Evolutionary conservation across 2,329 filamentous ascomycete species (phyloP).

Genomic region (Endocalyx cinctus): DNA sequence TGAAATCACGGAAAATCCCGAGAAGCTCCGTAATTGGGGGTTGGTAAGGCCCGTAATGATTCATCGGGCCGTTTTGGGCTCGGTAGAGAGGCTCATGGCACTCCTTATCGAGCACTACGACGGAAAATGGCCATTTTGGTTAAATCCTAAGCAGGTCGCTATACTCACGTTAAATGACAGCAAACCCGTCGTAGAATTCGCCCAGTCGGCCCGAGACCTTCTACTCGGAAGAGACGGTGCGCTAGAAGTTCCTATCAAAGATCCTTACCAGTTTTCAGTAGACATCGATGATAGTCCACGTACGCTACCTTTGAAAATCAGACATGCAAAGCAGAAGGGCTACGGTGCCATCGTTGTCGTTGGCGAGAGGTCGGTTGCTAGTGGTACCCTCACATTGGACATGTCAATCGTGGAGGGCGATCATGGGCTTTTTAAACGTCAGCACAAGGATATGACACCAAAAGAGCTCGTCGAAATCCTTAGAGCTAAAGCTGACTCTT

Average conservation of each 20-base stretch:
- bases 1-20: constrained; percentile 43
- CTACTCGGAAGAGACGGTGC: constrained; percentile 42
- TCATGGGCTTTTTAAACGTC: constrained; percentile 10
- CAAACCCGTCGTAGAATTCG: constrained; percentile 47
- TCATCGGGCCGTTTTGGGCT: constrained; percentile 80
- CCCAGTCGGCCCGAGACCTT: constrained; percentile 41
- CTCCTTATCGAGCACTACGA: constrained; percentile 79
- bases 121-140: constrained; percentile 82
- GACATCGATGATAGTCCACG: constrained; percentile 64
- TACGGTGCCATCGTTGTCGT: constrained; percentile 73
- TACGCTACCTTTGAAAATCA: constrained; percentile 63
- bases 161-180: constrained; percentile 68
- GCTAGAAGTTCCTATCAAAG: constrained; percentile 36
- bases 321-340: constrained; percentile 64
- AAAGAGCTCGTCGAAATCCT: constrained; percentile 41
- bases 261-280: constrained; percentile 60
- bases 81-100: constrained; percentile 79
- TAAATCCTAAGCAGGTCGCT: constrained; percentile 73
- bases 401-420: constrained; percentile 28
- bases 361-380: constrained; percentile 60
- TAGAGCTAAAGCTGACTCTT: constrained; percentile 40
- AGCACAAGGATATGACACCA: constrained; percentile 38
- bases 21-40: constrained; percentile 47
- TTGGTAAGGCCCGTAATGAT: constrained; percentile 71
- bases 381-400: constrained; percentile 50